Evolutionary conservation across 1,139 yeast species (phyloP), one percentile per base, ranked within the genome.

Genomic region (Geotrichum macrosporum): DNA sequence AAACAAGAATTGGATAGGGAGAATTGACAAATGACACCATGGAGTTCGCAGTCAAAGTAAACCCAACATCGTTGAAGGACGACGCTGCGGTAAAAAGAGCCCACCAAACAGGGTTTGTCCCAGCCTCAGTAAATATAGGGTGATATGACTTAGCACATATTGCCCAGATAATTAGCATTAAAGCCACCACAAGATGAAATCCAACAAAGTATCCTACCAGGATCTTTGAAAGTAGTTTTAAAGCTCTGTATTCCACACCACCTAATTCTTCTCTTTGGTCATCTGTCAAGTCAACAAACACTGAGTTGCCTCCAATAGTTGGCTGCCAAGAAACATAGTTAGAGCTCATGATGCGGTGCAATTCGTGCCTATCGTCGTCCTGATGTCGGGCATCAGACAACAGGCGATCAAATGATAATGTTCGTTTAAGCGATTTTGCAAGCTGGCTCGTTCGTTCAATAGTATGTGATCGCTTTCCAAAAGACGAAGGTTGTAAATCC

Each of bases 171-270:
- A 82, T 66, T 27, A 84, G 65, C 53, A 81, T 69, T 0, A 80
- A 57, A 38, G 81, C 64, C 0, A 80, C 80, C 10, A 87, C 43
- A 3, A 85, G 52, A 58, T 83, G 89, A 59, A 85, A 80, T 0
- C 95, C 95, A 47, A 87, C 55, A 58, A 84, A 88, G 63, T 86
- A 92, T 1, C 63, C 49, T 1, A 80, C 63, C 20, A 92, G 68
- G 40, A 92, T 77, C 57, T 76, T 77, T 47, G 86, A 79, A 48
- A 92, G 69, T 10, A 88, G 68, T 59, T 87, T 87, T 48, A 85
- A 75, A 0, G 98, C 88, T 42, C 97, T 76, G 61, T 92, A 94
- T 62, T 92, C 99, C 9, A 92, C 96, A 46, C 98, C 99, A 29
- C 98, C 99, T 38, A 92, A 68, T 63, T 92, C 99, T 51, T 84